A percentile compares a stretch with the other conserved stretches of the same genome.
phyloP scores from a whole-genome alignment of 2,329 filamentous ascomycete genomes.

The Arthroderma sp. region DNA sequence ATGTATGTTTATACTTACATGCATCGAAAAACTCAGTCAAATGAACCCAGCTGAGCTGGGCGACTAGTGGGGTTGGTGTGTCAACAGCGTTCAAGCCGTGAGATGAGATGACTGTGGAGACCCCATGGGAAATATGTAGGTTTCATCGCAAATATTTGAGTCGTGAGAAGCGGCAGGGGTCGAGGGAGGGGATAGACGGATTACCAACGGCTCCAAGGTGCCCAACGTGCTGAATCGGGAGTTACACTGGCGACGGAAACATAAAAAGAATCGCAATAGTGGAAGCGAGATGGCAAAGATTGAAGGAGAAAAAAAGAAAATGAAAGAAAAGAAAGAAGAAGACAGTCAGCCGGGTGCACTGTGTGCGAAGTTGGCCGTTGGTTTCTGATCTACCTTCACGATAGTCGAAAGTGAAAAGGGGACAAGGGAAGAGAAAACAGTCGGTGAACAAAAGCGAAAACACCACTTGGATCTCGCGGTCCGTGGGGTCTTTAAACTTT shows the following conservation, averaged over 20 bases:
- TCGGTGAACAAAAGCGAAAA: slow-evolving; percentile 4
- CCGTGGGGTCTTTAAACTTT: slow-evolving; percentile 3
- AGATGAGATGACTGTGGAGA: background rate
- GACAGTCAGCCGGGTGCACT: background rate
- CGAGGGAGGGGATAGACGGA: background rate
- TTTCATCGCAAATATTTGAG: background rate
- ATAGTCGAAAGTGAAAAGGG: background rate
- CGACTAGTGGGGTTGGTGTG: background rate
- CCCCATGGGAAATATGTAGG: slow-evolving; percentile 1
- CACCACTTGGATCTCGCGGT: background rate
- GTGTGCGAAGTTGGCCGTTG: background rate
- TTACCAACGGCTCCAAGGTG: background rate
- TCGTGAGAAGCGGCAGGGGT: background rate
- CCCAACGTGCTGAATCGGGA: background rate
- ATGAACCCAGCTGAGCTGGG: background rate
- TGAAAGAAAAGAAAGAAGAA: background rate
- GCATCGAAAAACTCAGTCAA: background rate
- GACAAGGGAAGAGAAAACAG: background rate
- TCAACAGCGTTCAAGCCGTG: slow-evolving; percentile 2
- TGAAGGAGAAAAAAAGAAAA: background rate
- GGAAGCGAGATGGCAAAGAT: background rate
- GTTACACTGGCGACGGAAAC: background rate
- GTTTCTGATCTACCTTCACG: background rate
- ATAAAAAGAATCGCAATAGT: background rate
- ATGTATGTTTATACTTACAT: background rate